Percentiles rank a stretch among this genome's conserved stretches.
These are phyloP conservation scores for Sphagnum tenellum DNA, from an alignment of 225 moss, liverwort and hornwort genomes.

Conservation along the genomic window DNA sequence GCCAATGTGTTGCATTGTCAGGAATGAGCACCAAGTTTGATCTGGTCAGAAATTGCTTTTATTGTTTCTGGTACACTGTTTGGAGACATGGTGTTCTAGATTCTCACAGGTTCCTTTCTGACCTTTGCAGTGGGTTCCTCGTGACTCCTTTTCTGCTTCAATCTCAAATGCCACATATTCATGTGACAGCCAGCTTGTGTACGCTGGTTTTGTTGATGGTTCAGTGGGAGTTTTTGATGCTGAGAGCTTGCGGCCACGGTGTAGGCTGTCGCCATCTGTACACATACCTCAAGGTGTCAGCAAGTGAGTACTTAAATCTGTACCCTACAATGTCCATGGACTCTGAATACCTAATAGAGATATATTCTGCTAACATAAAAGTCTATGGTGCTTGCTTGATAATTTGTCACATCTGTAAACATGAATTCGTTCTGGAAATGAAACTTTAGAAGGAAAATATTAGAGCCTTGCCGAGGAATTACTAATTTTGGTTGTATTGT, in stretches of 20 bases:
- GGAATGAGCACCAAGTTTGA: too few relatives aligned
- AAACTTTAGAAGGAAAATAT: background rate
- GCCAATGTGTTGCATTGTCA: too few relatives aligned
- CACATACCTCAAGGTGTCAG: slow-evolving; percentile 94
- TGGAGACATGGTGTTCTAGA: too few relatives aligned
- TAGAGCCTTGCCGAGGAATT: background rate
- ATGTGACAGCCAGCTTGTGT: slow-evolving; percentile 86
- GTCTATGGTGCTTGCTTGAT: background rate
- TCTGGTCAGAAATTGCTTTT: too few relatives aligned
- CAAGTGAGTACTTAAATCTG: slow-evolving; percentile 35
- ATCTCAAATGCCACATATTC: slow-evolving; percentile 94
- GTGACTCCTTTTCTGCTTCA: slow-evolving; percentile 68
- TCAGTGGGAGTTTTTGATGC: slow-evolving; percentile 95
- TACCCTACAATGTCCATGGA: background rate
- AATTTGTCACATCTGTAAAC: background rate
- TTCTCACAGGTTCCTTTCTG: background rate
- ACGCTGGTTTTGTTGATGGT: slow-evolving; percentile 91
- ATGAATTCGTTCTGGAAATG: background rate
- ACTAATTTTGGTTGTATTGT: background rate
- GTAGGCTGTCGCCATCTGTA: slow-evolving; percentile 70
- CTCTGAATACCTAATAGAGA: background rate
- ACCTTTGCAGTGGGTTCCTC: slow-evolving; percentile 73
- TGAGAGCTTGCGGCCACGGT: slow-evolving; percentile 81
- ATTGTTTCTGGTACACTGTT: too few relatives aligned
- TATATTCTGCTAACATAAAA: background rate